phyloP scores from a whole-genome alignment of 2,329 filamentous ascomycete genomes.

The Pseudogymnoascus sp. region DNA sequence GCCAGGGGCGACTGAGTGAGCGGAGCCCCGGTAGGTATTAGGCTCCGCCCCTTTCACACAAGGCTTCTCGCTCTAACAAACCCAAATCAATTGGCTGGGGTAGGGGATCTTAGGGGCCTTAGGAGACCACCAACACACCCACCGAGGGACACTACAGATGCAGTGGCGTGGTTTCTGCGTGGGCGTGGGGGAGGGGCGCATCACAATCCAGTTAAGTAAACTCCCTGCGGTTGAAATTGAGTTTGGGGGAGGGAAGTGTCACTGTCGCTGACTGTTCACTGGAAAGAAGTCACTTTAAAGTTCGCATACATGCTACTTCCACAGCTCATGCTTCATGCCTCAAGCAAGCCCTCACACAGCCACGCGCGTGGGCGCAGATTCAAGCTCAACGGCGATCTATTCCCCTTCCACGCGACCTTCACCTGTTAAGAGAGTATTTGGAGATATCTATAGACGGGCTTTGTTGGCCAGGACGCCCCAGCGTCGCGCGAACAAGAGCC shows the following conservation, averaged over 20 bases:
- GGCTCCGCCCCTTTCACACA: constrained; percentile 7
- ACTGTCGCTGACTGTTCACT: constrained; percentile 2
- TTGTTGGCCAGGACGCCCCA: not conserved
- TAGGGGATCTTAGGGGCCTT: not conserved
- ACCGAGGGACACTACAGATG: not conserved
- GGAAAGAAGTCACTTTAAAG: constrained; percentile 8
- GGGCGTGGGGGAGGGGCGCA: constrained; percentile 6
- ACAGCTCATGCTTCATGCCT: constrained; percentile 2
- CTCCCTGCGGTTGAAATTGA: constrained; percentile 3
- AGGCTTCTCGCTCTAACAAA: not conserved
- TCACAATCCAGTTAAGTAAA: not conserved
- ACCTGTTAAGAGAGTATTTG: not conserved
- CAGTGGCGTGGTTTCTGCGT: constrained; percentile 4
- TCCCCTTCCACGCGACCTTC: not conserved
- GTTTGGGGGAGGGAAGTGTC: not conserved
- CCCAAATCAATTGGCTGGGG: not conserved
- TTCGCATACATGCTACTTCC: constrained; percentile 4
- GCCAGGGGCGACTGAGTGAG: not conserved
- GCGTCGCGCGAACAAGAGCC: not conserved
- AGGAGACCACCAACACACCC: not conserved
- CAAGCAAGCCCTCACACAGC: constrained; percentile 6
- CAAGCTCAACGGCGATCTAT: not conserved
- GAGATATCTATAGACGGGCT: not conserved
- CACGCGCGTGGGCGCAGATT: not conserved
- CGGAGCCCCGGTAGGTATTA: constrained; percentile 3